phyloP scores from a whole-genome alignment of 306 rosid species.

The Betula pendula region DNA sequence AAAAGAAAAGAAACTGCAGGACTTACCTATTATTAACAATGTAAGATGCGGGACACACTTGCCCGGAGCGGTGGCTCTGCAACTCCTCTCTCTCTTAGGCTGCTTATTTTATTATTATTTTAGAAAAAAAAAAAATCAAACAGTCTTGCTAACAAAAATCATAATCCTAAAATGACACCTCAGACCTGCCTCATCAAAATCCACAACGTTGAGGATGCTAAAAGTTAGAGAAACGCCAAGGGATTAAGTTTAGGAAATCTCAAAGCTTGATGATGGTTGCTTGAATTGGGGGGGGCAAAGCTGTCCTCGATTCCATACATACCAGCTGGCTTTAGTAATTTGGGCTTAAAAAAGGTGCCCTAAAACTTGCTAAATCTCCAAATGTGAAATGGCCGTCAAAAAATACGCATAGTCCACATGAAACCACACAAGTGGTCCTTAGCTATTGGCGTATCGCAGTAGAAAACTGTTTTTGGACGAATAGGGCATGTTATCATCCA shows the following conservation, averaged over 20 bases:
- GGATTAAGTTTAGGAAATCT: constrained; percentile 19
- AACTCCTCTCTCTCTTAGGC: too few relatives aligned
- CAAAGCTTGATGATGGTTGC: constrained; percentile 8
- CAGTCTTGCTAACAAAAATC: too few relatives aligned
- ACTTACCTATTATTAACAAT: too few relatives aligned
- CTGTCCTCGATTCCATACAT: constrained; percentile 35
- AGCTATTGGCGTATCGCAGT: background rate
- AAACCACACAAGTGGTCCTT: constrained; percentile 9
- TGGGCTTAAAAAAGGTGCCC: background rate
- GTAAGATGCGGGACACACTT: too few relatives aligned
- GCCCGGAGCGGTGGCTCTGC: too few relatives aligned
- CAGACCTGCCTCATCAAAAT: background rate
- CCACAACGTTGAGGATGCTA: background rate
- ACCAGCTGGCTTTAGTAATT: constrained; percentile 32
- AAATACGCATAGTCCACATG: background rate
- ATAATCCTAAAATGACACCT: background rate
- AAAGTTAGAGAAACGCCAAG: background rate
- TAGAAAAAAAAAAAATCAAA: too few relatives aligned
- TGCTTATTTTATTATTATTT: too few relatives aligned
- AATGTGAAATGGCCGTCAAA: background rate
- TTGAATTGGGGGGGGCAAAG: constrained; percentile 26
- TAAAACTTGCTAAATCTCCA: background rate
- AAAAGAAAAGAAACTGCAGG: too few relatives aligned
- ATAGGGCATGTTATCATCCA: background rate
- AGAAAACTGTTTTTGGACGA: background rate